phyloP scores from a whole-genome alignment of 345 rosid genomes.

The Acer campestre region DNA sequence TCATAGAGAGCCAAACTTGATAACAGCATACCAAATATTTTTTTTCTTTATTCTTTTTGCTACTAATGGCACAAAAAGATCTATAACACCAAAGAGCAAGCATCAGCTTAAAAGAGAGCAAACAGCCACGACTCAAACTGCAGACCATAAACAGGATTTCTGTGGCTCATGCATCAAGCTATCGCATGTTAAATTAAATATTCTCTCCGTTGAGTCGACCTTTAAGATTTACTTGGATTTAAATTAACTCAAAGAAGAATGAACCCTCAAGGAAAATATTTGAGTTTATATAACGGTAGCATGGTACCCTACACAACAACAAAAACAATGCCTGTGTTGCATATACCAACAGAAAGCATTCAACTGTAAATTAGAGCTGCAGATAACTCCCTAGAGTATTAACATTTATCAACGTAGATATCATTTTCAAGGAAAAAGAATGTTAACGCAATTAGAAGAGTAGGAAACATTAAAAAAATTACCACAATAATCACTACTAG shows the following conservation, averaged over 20 bases:
- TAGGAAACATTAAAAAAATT: neutral
- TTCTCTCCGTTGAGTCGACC: neutral
- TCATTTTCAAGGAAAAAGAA: neutral
- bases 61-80: conserved; percentile 14
- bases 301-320: neutral
- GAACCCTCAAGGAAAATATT: neutral
- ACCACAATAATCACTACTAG: neutral
- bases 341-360: neutral
- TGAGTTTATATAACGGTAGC: neutral
- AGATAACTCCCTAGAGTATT: neutral
- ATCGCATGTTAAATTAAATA: neutral
- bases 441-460: neutral
- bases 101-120: neutral
- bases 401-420: neutral
- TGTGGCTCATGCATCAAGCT: neutral
- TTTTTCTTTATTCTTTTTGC: conserved; percentile 10
- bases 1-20: conserved; percentile 26
- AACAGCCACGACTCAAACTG: neutral
- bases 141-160: neutral
- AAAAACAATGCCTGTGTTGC: neutral
- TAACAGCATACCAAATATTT: conserved; percentile 21
- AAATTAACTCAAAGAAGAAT: neutral
- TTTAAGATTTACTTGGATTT: neutral
- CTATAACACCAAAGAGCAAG: conserved; percentile 14
- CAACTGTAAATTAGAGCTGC: neutral